Evolutionary conservation across 352 stramenopile species (phyloP).

Genomic region (Globisporangium viniferum): DNA sequence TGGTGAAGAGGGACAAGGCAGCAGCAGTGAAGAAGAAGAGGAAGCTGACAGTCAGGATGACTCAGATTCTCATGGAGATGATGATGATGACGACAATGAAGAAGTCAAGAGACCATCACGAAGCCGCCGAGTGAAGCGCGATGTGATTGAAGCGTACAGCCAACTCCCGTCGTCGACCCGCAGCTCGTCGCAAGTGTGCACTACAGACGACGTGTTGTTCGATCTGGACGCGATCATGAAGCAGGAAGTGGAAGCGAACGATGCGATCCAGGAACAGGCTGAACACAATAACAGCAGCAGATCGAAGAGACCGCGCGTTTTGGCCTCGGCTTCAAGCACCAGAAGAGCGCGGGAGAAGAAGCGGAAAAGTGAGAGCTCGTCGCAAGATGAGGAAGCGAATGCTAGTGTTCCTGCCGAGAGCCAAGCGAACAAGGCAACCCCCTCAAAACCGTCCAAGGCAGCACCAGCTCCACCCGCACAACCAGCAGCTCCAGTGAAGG

Average conservation of each 20-base stretch:
- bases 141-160: constrained; percentile 35
- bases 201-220: constrained; percentile 36
- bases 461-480: neutral
- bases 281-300: neutral
- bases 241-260: constrained; percentile 27
- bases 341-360: constrained; percentile 4
- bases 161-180: constrained; percentile 25
- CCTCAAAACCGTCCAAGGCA: neutral
- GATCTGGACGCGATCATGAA: constrained; percentile 48
- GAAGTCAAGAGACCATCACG: constrained; percentile 6
- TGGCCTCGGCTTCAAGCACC: neutral
- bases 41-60: constrained; percentile 16
- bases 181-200: constrained; percentile 32
- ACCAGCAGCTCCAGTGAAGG: neutral
- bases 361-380: neutral
- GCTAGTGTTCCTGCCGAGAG: neutral
- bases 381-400: neutral
- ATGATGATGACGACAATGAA: constrained; percentile 9
- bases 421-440: neutral
- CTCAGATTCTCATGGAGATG: constrained; percentile 11
- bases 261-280: neutral
- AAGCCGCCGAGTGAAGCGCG: constrained; percentile 12
- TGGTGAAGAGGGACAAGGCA: constrained; percentile 11
- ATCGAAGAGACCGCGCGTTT: neutral
- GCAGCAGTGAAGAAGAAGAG: constrained; percentile 6